Evolutionary conservation across 768 basidiomycete genomes (phyloP).

Genomic region (Leccinum disarticulatum): DNA sequence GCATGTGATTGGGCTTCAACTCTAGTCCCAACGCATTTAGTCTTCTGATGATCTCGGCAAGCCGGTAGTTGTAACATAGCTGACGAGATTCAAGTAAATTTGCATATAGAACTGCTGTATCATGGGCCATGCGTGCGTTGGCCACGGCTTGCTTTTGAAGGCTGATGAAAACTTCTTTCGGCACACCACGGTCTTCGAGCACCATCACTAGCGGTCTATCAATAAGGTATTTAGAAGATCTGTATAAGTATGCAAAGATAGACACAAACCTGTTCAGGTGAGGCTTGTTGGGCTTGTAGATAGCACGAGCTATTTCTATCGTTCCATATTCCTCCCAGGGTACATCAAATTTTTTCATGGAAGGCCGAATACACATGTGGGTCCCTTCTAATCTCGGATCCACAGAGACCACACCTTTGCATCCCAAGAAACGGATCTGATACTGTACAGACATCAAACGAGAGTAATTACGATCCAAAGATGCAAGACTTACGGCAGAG

Average conservation of each 20-base stretch:
- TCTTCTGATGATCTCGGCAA: slow-evolving; percentile 51
- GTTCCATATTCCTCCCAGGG: slow-evolving; percentile 47
- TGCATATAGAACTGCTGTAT: slow-evolving; percentile 50
- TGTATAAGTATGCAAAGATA: background rate
- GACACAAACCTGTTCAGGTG: slow-evolving; percentile 75
- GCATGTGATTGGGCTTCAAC: slow-evolving; percentile 37
- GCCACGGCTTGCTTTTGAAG: slow-evolving; percentile 63
- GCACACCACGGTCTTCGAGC: slow-evolving; percentile 72
- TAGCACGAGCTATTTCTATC: slow-evolving; percentile 72
- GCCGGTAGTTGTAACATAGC: slow-evolving; percentile 45
- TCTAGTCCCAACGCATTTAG: slow-evolving; percentile 51
- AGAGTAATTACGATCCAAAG: background rate
- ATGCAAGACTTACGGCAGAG: slow-evolving; percentile 52
- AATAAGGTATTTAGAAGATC: background rate
- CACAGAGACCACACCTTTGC: slow-evolving; percentile 77
- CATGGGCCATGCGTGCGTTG: slow-evolving; percentile 57
- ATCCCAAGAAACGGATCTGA: slow-evolving; percentile 82
- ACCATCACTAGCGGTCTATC: slow-evolving; percentile 72
- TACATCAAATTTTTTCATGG: slow-evolving; percentile 76
- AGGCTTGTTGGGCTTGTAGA: slow-evolving; percentile 56
- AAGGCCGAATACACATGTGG: slow-evolving; percentile 65
- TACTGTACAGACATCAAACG: slow-evolving; percentile 40
- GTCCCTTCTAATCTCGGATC: slow-evolving; percentile 55
- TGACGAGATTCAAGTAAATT: slow-evolving; percentile 48
- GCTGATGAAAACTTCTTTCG: slow-evolving; percentile 51